A percentile compares a stretch with the other conserved stretches of the same genome.
phyloP scores from a whole-genome alignment of 257 asterid genomes.

The Solanum boliviense region DNA sequence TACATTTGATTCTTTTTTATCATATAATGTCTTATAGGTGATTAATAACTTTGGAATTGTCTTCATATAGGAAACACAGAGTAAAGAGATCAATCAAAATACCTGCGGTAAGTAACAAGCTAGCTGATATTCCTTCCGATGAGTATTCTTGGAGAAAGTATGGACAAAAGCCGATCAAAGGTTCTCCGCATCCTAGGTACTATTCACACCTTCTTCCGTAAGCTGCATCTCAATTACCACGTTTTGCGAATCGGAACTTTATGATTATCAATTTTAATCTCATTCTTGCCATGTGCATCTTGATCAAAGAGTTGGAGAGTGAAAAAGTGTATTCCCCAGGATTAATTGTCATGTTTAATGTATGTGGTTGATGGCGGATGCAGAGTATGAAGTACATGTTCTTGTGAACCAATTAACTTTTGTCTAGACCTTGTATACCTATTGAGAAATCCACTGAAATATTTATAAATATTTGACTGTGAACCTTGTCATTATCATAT shows the following conservation, averaged over 20 bases:
- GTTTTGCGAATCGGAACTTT: neutral
- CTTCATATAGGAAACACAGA: constrained; percentile 42
- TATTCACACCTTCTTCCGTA: neutral
- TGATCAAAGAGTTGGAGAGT: neutral
- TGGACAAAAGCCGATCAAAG: constrained; percentile 79
- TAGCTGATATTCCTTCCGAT: constrained; percentile 69
- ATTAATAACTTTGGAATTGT: neutral
- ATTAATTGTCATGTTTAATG: neutral
- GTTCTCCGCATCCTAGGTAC: constrained; percentile 77
- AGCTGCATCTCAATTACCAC: neutral
- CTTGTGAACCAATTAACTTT: neutral
- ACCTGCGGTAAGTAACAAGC: constrained; percentile 66
- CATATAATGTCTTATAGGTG: neutral
- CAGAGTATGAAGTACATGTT: neutral
- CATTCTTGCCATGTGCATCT: neutral
- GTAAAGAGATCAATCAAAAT: constrained; percentile 59
- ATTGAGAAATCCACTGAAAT: neutral
- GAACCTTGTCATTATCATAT: neutral
- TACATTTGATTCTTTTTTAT: neutral
- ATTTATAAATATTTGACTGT: neutral
- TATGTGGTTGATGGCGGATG: neutral
- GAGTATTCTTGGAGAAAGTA: constrained; percentile 78
- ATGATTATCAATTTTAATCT: neutral
- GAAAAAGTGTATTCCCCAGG: neutral
- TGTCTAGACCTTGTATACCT: neutral